Evolutionary conservation across 352 stramenopile species (phyloP).

Genomic region (Pythium sp.): DNA sequence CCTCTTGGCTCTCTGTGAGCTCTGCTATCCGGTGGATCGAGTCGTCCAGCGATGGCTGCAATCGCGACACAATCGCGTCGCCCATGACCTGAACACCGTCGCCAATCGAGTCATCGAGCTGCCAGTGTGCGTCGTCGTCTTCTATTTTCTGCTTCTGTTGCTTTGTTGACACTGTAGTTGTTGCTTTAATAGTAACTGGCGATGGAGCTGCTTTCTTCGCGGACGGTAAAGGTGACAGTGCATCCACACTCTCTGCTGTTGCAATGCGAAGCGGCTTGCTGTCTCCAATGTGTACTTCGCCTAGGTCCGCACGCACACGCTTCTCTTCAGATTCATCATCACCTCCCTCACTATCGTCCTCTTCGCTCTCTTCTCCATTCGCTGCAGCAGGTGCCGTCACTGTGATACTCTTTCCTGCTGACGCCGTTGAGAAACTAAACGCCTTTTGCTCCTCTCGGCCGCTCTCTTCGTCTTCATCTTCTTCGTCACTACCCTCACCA

Average conservation of each 20-base stretch:
- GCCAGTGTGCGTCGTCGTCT: slow-evolving; percentile 31
- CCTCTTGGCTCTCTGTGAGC: slow-evolving; percentile 47
- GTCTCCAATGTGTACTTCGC: neutral
- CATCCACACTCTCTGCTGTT: neutral
- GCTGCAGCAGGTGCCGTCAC: slow-evolving; percentile 6
- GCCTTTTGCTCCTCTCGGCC: neutral
- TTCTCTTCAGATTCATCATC: neutral
- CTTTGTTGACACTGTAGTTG: neutral
- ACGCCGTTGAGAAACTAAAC: slow-evolving; percentile 8
- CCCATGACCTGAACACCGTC: slow-evolving; percentile 57
- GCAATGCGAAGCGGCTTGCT: neutral
- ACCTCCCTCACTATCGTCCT: slow-evolving; percentile 7
- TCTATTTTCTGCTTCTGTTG: slow-evolving; percentile 13
- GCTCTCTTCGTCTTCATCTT: slow-evolving; percentile 29
- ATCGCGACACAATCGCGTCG: slow-evolving; percentile 41
- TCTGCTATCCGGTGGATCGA: slow-evolving; percentile 74
- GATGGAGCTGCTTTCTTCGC: neutral
- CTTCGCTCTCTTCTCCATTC: slow-evolving; percentile 25
- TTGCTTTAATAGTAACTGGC: neutral
- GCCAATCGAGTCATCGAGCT: slow-evolving; percentile 29
- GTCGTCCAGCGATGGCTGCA: slow-evolving; percentile 61
- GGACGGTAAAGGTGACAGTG: neutral
- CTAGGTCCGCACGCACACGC: neutral
- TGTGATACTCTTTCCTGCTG: slow-evolving; percentile 2
- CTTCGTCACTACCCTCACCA: slow-evolving; percentile 37